Evolutionary conservation across 257 asterid genomes (phyloP), one percentile per base, ranked within the genome.

Genomic region (Przewalskia tangutica): DNA sequence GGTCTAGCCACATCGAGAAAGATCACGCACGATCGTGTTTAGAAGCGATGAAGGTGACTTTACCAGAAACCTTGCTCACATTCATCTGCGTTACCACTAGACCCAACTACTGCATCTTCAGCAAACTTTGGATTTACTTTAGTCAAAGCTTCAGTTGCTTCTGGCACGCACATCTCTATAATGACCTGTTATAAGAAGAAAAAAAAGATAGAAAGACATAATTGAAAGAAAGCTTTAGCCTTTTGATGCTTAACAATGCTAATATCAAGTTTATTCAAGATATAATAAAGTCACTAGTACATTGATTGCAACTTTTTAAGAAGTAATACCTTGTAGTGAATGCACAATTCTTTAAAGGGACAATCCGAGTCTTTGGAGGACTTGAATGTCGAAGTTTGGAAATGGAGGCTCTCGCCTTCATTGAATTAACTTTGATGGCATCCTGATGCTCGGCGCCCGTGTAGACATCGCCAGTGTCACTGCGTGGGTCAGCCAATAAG

Each of bases 1-100:
- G 87, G 86, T 48, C 34, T 66, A 23, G 90, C 91, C 16, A 90
- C 87, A 34, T 38, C 77, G 13, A 17, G 90, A 89, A 20, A 90
- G 84, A 6, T 90, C 91, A 55, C 77, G 88, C 27, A n/a, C n/a
- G n/a, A 88, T 6, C 38, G 56, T 58, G 60, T 86, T 86, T 6
- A 56, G 10, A n/a, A 6, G 65, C 11, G 11, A 78, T 17, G 20
- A 85, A 0, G 85, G 86, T 2, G 88, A 86, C 0, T 75, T 18
- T 10, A 1, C 59, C 4, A 34, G 18, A 85, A 85, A 63, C 17
- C 59, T 6, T 16, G 23, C 51, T 85, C 86, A 76, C 86, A 83
- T 11, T 8, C 2, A 36, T 77, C 81, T 11, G 3, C 42, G 67
- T 78, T 67, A 83, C 86, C 63, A 14, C 75, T 50, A 23, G 86